Conservation (phyloP, 2,329 filamentous ascomycete genomes). For the Talaromyces sp. region DNA sequence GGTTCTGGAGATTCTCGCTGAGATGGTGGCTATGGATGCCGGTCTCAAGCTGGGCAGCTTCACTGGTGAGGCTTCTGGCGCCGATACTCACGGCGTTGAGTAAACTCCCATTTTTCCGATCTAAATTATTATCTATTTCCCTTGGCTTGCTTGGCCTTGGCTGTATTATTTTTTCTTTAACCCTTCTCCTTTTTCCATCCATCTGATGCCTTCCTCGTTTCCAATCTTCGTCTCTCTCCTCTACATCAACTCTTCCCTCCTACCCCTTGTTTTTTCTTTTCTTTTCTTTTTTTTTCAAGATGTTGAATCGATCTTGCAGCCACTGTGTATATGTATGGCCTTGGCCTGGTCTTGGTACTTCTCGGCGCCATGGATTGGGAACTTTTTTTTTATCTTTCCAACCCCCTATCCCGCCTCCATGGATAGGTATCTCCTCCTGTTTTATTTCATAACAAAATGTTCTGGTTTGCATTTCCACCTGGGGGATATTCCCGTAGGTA, state of each 20-base stretch:
- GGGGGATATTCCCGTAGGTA: background rate
- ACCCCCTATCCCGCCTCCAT: background rate
- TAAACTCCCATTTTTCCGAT: too few species aligned
- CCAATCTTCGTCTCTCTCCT: conserved; percentile 7
- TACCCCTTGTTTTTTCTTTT: conserved; percentile 19
- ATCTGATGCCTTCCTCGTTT: conserved; percentile 20
- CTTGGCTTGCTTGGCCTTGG: conserved; percentile 10
- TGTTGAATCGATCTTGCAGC: conserved; percentile 4
- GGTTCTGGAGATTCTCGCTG: conserved; percentile 91
- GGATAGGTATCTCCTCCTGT: too few species aligned
- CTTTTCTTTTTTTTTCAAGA: too few species aligned
- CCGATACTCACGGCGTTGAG: conserved; percentile 42
- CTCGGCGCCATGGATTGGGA: conserved; percentile 37
- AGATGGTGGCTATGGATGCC: conserved; percentile 95
- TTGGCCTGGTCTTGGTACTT: conserved; percentile 37
- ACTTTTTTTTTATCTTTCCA: conserved; percentile 12
- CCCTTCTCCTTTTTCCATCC: conserved; percentile 14
- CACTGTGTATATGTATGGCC: conserved; percentile 38
- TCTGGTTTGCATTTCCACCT: conserved; percentile 9
- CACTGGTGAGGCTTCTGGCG: conserved; percentile 35
- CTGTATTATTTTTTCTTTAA: conserved; percentile 18
- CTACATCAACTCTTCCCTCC: conserved; percentile 27
- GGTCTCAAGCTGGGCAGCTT: conserved; percentile 63
- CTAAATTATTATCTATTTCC: conserved; percentile 5
- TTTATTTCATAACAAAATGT: background rate